Conservation (phyloP, 1,284 basidiomycete genomes). For the Pisolithus thermaeus region DNA sequence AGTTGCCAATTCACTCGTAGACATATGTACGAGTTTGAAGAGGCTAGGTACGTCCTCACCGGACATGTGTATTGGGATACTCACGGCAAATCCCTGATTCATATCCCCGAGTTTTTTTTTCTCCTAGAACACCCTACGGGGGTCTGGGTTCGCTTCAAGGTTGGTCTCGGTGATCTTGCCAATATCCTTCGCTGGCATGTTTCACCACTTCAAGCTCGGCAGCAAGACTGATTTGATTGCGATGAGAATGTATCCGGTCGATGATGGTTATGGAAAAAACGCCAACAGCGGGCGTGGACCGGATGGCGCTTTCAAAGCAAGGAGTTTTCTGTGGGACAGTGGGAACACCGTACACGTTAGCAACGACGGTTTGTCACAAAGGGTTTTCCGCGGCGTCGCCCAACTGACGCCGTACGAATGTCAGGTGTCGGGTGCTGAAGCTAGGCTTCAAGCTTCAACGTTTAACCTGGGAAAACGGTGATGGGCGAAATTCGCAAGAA, state of each 20-base stretch:
- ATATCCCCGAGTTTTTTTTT: background rate
- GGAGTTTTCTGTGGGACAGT: too few species aligned
- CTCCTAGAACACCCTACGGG: slow-evolving; percentile 50
- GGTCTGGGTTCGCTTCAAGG: slow-evolving; percentile 68
- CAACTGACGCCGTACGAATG: too few species aligned
- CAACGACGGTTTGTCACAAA: too few species aligned
- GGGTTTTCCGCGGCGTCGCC: too few species aligned
- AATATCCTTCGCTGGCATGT: slow-evolving; percentile 72
- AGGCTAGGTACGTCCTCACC: slow-evolving; percentile 90
- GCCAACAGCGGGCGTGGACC: too few species aligned
- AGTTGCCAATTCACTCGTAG: slow-evolving; percentile 39
- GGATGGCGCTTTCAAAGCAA: too few species aligned
- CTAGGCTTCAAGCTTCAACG: too few species aligned
- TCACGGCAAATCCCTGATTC: slow-evolving; percentile 43
- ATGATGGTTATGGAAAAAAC: too few species aligned
- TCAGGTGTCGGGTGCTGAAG: too few species aligned
- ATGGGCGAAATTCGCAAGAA: too few species aligned
- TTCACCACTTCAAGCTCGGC: slow-evolving; percentile 84
- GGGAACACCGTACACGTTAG: too few species aligned
- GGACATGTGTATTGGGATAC: slow-evolving; percentile 86
- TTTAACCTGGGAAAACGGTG: too few species aligned
- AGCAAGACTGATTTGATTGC: slow-evolving; percentile 62
- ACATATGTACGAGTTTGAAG: slow-evolving; percentile 90
- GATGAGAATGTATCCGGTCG: slow-evolving; percentile 73
- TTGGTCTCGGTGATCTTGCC: slow-evolving; percentile 67